A percentile compares a stretch with the other conserved stretches of the same genome.
phyloP scores from a whole-genome alignment of 768 basidiomycete genomes.

The Leccinellum luteum region DNA sequence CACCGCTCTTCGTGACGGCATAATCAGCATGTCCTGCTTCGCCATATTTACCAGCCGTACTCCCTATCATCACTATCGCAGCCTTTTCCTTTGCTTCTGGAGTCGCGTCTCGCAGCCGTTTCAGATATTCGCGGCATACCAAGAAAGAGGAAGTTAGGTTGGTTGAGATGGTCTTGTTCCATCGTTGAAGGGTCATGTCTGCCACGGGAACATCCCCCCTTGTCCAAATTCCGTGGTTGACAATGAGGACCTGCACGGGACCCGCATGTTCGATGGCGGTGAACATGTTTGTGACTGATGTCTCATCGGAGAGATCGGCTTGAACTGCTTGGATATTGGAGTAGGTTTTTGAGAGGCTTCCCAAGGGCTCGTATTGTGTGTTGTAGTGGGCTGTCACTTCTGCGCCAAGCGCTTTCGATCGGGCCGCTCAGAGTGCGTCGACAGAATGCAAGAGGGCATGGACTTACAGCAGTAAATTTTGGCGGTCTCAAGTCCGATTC shows the following conservation, averaged over 20 bases:
- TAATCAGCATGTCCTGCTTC: conserved; percentile 69
- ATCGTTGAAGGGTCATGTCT: conserved; percentile 59
- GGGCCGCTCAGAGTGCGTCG: not conserved
- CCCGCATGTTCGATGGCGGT: conserved; percentile 36
- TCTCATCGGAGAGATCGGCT: conserved; percentile 60
- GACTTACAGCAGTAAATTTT: conserved; percentile 53
- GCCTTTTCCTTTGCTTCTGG: conserved; percentile 52
- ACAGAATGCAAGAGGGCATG: not conserved
- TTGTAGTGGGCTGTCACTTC: conserved; percentile 73
- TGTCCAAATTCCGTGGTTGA: conserved; percentile 61
- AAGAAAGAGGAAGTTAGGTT: conserved; percentile 71
- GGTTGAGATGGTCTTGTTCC: conserved; percentile 57
- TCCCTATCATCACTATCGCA: conserved; percentile 64
- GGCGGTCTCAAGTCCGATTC: conserved; percentile 66
- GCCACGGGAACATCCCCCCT: conserved; percentile 46
- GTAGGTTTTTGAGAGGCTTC: conserved; percentile 39
- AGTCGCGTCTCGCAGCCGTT: conserved; percentile 37
- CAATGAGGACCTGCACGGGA: conserved; percentile 53
- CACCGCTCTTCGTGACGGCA: conserved; percentile 66
- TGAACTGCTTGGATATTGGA: conserved; percentile 38
- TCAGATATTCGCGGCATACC: conserved; percentile 60
- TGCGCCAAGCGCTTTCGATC: conserved; percentile 58
- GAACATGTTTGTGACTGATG: conserved; percentile 52
- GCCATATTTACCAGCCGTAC: conserved; percentile 70
- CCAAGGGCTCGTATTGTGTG: conserved; percentile 43